Percentiles rank a stretch among this genome's conserved stretches.
Conservation (phyloP, 2,329 filamentous ascomycete species). For the Diplocarpon mali region DNA sequence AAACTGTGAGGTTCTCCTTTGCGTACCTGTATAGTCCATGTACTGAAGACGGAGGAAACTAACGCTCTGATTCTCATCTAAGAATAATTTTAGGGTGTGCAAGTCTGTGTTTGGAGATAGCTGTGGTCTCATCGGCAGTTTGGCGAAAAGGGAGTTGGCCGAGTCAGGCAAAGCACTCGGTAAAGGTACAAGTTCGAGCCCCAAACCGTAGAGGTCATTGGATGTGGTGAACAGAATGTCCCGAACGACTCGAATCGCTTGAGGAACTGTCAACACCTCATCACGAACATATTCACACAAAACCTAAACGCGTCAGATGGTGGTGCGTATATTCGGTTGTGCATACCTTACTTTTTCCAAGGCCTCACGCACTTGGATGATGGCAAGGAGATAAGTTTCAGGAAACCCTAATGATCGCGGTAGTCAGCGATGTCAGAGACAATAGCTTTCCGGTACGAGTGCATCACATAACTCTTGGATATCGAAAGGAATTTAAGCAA, state of each 20-base stretch:
- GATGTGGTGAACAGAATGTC: conserved; percentile 68
- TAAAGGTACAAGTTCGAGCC: conserved; percentile 30
- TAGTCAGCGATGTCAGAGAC: too few relatives aligned
- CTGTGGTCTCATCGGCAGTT: background rate
- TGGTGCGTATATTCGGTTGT: background rate
- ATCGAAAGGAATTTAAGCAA: too few relatives aligned
- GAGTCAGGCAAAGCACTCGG: conserved; percentile 14
- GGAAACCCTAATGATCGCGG: conserved; percentile 38
- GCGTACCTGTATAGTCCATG: conserved; percentile 55
- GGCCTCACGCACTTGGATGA: conserved; percentile 59
- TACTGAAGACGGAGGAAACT: conserved; percentile 67
- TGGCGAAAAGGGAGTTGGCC: background rate
- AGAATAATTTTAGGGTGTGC: conserved; percentile 29
- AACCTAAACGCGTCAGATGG: conserved; percentile 33
- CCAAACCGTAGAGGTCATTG: conserved; percentile 61
- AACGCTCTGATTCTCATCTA: conserved; percentile 37
- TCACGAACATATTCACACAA: conserved; percentile 56
- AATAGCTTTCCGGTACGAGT: too few relatives aligned
- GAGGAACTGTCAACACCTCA: conserved; percentile 45
- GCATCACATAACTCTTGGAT: too few relatives aligned
- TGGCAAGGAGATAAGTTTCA: conserved; percentile 65
- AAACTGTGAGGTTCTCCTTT: background rate
- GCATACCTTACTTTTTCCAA: conserved; percentile 46
- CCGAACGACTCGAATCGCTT: conserved; percentile 53
- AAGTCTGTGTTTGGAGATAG: conserved; percentile 21